phyloP scores from a whole-genome alignment of 2,329 filamentous ascomycete species.

The Trichoderma sp. region DNA sequence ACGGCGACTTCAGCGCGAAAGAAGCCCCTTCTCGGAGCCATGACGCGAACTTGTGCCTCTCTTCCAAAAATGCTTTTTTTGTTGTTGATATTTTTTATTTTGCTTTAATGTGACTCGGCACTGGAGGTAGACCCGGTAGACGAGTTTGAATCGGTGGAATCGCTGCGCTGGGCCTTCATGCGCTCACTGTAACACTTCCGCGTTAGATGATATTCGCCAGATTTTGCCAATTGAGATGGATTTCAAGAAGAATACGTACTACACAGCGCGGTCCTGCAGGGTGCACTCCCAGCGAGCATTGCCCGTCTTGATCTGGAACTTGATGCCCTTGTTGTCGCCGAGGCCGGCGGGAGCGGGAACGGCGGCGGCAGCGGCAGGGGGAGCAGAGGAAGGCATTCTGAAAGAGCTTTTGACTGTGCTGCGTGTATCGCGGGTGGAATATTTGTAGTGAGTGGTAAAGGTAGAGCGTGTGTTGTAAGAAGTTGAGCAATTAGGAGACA shows the following conservation, averaged over 20 bases:
- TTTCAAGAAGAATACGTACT: slow-evolving; percentile 42
- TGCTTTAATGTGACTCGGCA: not conserved
- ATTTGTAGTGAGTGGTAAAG: not conserved
- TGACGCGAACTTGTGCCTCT: not conserved
- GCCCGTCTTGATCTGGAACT: slow-evolving; percentile 52
- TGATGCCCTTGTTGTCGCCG: slow-evolving; percentile 47
- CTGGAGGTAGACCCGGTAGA: slow-evolving; percentile 30
- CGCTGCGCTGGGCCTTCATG: slow-evolving; percentile 43
- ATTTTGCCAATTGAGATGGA: no score
- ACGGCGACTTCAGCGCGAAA: no score
- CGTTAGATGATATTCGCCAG: slow-evolving; percentile 25
- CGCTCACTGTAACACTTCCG: slow-evolving; percentile 42
- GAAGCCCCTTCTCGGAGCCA: not conserved
- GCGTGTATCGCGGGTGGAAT: not conserved
- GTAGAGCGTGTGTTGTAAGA: not conserved
- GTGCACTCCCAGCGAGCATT: slow-evolving; percentile 45
- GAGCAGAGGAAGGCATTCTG: slow-evolving; percentile 32
- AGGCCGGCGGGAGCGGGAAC: slow-evolving; percentile 33
- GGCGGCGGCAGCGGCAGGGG: slow-evolving; percentile 28
- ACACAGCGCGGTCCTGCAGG: slow-evolving; percentile 48
- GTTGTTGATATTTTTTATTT: not conserved
- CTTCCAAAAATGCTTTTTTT: no score
- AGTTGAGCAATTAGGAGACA: not conserved
- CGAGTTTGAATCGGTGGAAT: slow-evolving; percentile 42
- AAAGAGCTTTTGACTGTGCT: not conserved